Percentiles rank a stretch among this genome's conserved stretches.
These are phyloP conservation scores for Penicillium sp. DNA, from an alignment of 2,329 filamentous ascomycete species.

Conservation along the genomic window DNA sequence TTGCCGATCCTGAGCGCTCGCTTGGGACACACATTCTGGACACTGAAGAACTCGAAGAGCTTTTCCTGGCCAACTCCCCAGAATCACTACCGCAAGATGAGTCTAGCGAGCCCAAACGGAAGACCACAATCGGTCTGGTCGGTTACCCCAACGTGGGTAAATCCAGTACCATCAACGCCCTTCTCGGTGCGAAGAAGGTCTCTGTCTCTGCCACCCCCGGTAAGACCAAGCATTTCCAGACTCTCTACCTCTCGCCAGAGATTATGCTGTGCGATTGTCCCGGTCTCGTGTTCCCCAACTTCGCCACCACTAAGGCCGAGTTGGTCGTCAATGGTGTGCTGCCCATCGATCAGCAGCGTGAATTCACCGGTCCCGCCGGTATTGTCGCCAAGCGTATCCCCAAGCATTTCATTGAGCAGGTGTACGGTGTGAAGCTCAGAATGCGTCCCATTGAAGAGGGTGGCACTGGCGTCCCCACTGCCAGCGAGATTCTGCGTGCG, in stretches of 20 bases:
- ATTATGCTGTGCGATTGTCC: slow-evolving; percentile 96
- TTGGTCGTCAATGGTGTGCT: slow-evolving; percentile 90
- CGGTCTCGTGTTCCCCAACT: slow-evolving; percentile 96
- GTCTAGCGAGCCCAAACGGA: slow-evolving; percentile 45
- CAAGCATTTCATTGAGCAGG: slow-evolving; percentile 75
- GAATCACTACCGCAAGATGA: slow-evolving; percentile 40
- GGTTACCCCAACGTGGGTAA: slow-evolving; percentile 99
- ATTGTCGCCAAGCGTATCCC: slow-evolving; percentile 80
- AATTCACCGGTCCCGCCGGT: slow-evolving; percentile 77
- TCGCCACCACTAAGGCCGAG: slow-evolving; percentile 90
- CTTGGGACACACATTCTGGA: slow-evolving; percentile 67
- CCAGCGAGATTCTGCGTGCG: slow-evolving; percentile 71
- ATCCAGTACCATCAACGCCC: slow-evolving; percentile 95
- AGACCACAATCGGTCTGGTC: slow-evolving; percentile 83
- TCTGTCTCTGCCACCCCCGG: slow-evolving; percentile 94
- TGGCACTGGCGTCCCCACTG: slow-evolving; percentile 76
- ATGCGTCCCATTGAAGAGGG: slow-evolving; percentile 80
- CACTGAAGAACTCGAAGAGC: slow-evolving; percentile 79
- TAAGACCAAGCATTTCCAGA: slow-evolving; percentile 99
- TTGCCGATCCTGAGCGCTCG: slow-evolving; percentile 33
- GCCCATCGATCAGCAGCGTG: slow-evolving; percentile 90
- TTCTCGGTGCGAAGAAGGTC: slow-evolving; percentile 97
- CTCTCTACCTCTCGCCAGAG: slow-evolving; percentile 80
- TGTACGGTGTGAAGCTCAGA: slow-evolving; percentile 85
- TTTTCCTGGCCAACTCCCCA: slow-evolving; percentile 71